Conservation (phyloP, 2,329 filamentous ascomycete genomes). For the Colletotrichum horii region DNA sequence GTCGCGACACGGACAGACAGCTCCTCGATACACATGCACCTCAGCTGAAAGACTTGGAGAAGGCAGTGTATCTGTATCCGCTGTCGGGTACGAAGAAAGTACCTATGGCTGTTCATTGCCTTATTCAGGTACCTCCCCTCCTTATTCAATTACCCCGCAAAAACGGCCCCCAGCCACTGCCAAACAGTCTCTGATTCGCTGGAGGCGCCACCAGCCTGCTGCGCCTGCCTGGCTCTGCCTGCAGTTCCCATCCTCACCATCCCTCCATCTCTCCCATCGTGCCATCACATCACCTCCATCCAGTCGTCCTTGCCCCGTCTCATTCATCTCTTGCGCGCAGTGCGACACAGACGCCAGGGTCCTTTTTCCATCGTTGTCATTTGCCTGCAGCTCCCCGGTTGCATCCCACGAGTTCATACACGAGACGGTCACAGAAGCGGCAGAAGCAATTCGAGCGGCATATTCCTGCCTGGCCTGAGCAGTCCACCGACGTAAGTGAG, state of each 20-base stretch:
- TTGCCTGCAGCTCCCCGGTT: background rate
- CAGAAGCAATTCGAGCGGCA: background rate
- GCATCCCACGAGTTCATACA: background rate
- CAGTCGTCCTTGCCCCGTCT: background rate
- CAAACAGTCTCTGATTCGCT: background rate
- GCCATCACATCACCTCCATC: background rate
- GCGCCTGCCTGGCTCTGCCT: background rate
- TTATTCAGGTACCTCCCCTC: background rate
- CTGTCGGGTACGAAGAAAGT: background rate
- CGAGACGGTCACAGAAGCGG: background rate
- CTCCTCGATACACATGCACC: background rate
- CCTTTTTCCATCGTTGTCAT: background rate
- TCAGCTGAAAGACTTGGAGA: background rate
- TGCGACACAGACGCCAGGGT: background rate
- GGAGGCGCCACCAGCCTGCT: background rate
- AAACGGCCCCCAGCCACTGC: background rate
- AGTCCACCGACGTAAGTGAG: background rate
- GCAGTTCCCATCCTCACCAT: background rate
- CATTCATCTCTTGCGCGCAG: background rate
- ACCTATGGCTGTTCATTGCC: background rate
- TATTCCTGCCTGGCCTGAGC: background rate
- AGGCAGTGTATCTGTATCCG: background rate
- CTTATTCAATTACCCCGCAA: conserved; percentile 15
- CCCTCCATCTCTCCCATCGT: background rate
- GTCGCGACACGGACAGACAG: background rate